A percentile compares a stretch with the other conserved stretches of the same genome.
Evolutionary conservation across 768 basidiomycete genomes (phyloP).

Genomic region (Coprinellus micaceus): DNA sequence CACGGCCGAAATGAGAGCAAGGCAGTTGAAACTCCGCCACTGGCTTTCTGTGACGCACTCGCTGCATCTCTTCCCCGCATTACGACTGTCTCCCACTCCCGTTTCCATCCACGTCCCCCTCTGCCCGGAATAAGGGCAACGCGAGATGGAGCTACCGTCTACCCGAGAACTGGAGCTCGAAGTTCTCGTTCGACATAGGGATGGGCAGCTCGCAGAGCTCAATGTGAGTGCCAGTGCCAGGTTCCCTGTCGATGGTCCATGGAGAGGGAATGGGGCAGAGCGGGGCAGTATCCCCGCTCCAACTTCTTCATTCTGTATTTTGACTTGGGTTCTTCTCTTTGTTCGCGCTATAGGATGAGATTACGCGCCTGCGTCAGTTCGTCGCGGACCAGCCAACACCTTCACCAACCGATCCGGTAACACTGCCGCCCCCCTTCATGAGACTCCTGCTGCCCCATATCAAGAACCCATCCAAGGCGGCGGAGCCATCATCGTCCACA

Average conservation of each 20-base stretch:
- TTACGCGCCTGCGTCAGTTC: slow-evolving; percentile 63
- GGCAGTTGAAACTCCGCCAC: slow-evolving; percentile 7
- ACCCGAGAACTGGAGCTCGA: slow-evolving; percentile 81
- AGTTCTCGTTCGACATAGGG: slow-evolving; percentile 68
- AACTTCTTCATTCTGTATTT: no score
- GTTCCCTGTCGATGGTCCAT: not conserved
- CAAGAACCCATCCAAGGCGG: slow-evolving; percentile 34
- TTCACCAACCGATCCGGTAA: slow-evolving; percentile 57
- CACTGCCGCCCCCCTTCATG: slow-evolving; percentile 67
- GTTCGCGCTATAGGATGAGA: slow-evolving; percentile 79
- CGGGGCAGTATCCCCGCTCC: no score
- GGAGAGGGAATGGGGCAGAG: no score
- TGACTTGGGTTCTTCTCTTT: no score
- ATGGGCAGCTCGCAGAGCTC: slow-evolving; percentile 67
- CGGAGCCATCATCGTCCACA: slow-evolving; percentile 42
- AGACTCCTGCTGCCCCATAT: slow-evolving; percentile 70
- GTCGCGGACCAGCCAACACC: slow-evolving; percentile 57
- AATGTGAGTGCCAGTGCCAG: slow-evolving; percentile 46
- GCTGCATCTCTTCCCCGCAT: not conserved
- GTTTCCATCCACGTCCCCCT: slow-evolving; percentile 8
- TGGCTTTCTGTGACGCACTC: slow-evolving; percentile 3
- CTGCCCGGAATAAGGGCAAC: slow-evolving; percentile 7
- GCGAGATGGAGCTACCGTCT: slow-evolving; percentile 64
- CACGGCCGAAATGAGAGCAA: no score
- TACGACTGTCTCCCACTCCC: not conserved